These are phyloP conservation scores for Saraca asoca DNA, from an alignment of 331 rosid species.

Conservation along the genomic window DNA sequence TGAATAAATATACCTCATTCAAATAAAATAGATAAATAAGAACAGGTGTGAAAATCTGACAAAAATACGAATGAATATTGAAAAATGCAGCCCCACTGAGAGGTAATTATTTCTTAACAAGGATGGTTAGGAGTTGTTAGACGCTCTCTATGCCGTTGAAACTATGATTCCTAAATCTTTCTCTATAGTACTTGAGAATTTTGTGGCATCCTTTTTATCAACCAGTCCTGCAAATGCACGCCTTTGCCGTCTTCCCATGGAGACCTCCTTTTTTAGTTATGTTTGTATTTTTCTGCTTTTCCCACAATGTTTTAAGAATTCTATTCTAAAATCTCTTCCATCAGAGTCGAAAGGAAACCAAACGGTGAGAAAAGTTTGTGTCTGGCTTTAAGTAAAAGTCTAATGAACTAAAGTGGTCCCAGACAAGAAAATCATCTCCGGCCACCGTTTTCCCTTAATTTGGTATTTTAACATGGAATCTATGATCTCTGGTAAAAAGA, in stretches of 20 bases:
- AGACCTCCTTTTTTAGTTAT: neutral
- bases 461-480: conserved; percentile 25
- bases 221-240: neutral
- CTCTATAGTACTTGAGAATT: neutral
- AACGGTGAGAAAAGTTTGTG: conserved; percentile 27
- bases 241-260: neutral
- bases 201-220: conserved; percentile 10
- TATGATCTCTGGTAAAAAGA: neutral
- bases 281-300: neutral
- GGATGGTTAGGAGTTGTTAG: no score
- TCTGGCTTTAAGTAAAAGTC: conserved; percentile 5
- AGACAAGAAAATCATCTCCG: conserved; percentile 18
- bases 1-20: no score
- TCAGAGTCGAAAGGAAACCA: no score
- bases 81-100: no score
- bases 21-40: no score
- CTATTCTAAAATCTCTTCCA: neutral
- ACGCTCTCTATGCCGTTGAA: no score
- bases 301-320: neutral
- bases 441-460: conserved; percentile 39
- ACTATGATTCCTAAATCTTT: neutral
- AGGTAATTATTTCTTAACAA: no score
- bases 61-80: no score
- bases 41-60: no score
- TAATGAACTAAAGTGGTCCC: conserved; percentile 11